phyloP scores from a whole-genome alignment of 2,329 filamentous ascomycete species.

The Aspergillus awamori region DNA sequence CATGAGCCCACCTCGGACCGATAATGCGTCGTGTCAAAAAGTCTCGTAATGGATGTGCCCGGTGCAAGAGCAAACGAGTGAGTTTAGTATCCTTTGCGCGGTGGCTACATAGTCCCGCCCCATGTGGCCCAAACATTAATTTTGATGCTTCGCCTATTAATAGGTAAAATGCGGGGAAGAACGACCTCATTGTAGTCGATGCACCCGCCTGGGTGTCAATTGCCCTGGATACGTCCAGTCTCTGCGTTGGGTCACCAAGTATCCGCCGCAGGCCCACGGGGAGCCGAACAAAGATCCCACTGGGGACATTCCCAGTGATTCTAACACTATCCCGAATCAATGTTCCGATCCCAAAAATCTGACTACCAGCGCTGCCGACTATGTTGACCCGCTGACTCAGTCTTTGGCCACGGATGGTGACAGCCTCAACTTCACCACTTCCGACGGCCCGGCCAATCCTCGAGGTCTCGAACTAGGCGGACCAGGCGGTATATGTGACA shows the following conservation, averaged over 20 bases:
- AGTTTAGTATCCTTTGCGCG: conserved; percentile 14
- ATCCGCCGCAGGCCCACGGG: conserved; percentile 21
- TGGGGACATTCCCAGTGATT: conserved; percentile 11
- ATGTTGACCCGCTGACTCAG: conserved; percentile 11
- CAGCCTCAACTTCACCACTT: conserved; percentile 7
- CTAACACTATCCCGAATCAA: conserved; percentile 6
- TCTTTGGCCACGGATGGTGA: conserved; percentile 16
- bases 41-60: conserved; percentile 46
- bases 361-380: conserved; percentile 5
- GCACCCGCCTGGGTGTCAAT: conserved; percentile 40
- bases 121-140: background rate
- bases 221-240: conserved; percentile 44
- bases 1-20: conserved; percentile 33
- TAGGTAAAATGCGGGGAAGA: conserved; percentile 47
- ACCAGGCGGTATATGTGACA: conserved; percentile 29
- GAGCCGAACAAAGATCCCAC: conserved; percentile 15
- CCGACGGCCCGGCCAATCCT: conserved; percentile 2
- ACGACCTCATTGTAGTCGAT: conserved; percentile 42
- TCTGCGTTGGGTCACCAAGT: conserved; percentile 43
- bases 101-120: conserved; percentile 2
- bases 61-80: conserved; percentile 47
- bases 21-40: conserved; percentile 48
- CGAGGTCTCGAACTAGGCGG: conserved; percentile 21
- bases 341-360: conserved; percentile 1
- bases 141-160: conserved; percentile 6